Evolutionary conservation across 345 rosid genomes (phyloP), one percentile per base, ranked within the genome.

Genomic region (Capsella bursapastoris): DNA sequence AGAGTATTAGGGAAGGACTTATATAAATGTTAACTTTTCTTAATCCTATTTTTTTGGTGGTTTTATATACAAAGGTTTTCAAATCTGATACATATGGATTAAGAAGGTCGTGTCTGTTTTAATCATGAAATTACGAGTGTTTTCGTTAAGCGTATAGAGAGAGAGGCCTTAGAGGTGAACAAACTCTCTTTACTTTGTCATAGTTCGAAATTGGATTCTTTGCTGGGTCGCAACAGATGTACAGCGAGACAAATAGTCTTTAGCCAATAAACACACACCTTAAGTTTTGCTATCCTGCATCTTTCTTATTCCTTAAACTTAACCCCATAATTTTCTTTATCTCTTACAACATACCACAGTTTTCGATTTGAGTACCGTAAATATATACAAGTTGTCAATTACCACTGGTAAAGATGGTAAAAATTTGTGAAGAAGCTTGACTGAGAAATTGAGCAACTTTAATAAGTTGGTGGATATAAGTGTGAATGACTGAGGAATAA

Each of bases 1-100:
- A 47, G 25, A 22, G 59, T 57, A 61, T 22, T 35, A 37, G 38
- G 4, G 35, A 66, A 16, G 53, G 64, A 31, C 16, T 29, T 32
- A 7, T 32, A 7, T 9, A 18, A 5, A 28, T 56, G 3, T 22
- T n/a, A 7, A 16, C 14, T 40, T 3, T 16, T 29, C 43, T 14
- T 13, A 37, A 16, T 43, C 28, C 2, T 53, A 32, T 13, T 27
- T 31, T 40, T 40, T 12, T 43, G 12, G 31, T 37, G 27, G 29
- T 7, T 48, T 16, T 29, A 14, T 37, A 74, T 37, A 57, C 78
- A 57, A 74, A 55, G 45, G 7, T 38, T 58, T 58, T 34, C 1
- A 16, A 56, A 13, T n/a, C 2, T 48, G 27, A 59, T 25, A 48
- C 49, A 29, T 25, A 49, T 59, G 70, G 31, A 14, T 40, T 29